These are phyloP conservation scores for Oemleria cerasiformis DNA, from an alignment of 306 rosid genomes.

Conservation along the genomic window DNA sequence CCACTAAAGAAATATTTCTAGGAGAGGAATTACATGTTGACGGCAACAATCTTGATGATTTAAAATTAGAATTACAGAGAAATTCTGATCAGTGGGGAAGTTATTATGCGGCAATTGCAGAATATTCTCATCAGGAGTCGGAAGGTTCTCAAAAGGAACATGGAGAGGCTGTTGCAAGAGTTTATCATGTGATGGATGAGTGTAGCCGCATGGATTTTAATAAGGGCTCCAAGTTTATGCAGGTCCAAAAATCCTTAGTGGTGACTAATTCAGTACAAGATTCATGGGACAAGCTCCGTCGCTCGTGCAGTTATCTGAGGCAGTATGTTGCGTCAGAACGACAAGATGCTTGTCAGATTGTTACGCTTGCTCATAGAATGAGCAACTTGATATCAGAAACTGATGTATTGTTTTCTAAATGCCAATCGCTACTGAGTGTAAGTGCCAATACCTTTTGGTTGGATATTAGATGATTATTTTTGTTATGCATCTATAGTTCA, in stretches of 20 bases:
- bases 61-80: constrained; percentile 16
- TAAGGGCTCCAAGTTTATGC: constrained; percentile 23
- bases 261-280: constrained; percentile 44
- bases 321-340: constrained; percentile 48
- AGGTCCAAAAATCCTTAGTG: constrained; percentile 33
- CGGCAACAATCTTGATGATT: constrained; percentile 17
- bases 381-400: constrained; percentile 70
- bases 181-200: constrained; percentile 48
- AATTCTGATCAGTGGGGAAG: constrained; percentile 30
- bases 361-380: constrained; percentile 51
- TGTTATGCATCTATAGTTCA: constrained; percentile 5
- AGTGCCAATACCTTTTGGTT: constrained; percentile 28
- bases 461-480: constrained; percentile 7
- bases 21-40: constrained; percentile 35
- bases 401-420: constrained; percentile 54
- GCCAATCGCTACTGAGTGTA: constrained; percentile 49
- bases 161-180: constrained; percentile 33
- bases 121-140: constrained; percentile 35
- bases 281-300: constrained; percentile 62
- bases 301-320: constrained; percentile 43
- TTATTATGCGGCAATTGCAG: constrained; percentile 31
- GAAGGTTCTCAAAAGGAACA: constrained; percentile 41
- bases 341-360: constrained; percentile 41
- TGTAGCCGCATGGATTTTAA: constrained; percentile 53
- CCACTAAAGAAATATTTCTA: constrained; percentile 41